Evolutionary conservation across 495 filamentous ascomycete species (phyloP).

Genomic region (Aspergillus sclerotiicarbonarius): DNA sequence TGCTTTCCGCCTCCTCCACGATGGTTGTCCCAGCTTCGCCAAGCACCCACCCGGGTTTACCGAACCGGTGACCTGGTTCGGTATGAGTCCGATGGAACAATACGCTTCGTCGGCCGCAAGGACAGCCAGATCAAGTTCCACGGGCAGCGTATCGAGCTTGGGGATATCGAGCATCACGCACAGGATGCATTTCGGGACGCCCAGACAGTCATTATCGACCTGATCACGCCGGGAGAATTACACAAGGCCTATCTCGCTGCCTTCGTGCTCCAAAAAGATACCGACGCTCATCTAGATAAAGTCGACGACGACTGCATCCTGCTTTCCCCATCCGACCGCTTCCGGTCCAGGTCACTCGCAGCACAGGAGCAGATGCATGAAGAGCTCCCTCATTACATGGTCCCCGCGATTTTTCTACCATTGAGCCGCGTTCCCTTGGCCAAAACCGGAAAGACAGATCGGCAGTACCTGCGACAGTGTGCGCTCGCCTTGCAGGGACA

Average conservation of each 20-base stretch:
- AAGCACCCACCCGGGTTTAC: conserved; percentile 24
- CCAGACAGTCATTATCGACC: no score
- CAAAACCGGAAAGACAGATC: conserved; percentile 14
- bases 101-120: conserved; percentile 25
- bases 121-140: conserved; percentile 41
- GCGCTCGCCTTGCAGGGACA: conserved; percentile 13
- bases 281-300: no score
- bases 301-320: no score
- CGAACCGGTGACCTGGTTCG: conserved; percentile 29
- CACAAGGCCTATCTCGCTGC: no score
- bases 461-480: conserved; percentile 9
- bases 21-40: no score
- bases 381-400: conserved; percentile 15
- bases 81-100: conserved; percentile 16
- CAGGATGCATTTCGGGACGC: conserved; percentile 44
- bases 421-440: conserved; percentile 6
- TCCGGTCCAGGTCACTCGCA: no score
- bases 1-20: no score
- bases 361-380: no score
- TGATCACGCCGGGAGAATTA: no score
- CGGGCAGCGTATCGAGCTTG: conserved; percentile 43
- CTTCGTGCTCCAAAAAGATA: no score
- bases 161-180: conserved; percentile 38
- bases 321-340: no score
- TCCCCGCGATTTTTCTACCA: conserved; percentile 7